Evolutionary conservation across 768 basidiomycete genomes (phyloP).

Genomic region (Tylopilus vinaceipallidus): DNA sequence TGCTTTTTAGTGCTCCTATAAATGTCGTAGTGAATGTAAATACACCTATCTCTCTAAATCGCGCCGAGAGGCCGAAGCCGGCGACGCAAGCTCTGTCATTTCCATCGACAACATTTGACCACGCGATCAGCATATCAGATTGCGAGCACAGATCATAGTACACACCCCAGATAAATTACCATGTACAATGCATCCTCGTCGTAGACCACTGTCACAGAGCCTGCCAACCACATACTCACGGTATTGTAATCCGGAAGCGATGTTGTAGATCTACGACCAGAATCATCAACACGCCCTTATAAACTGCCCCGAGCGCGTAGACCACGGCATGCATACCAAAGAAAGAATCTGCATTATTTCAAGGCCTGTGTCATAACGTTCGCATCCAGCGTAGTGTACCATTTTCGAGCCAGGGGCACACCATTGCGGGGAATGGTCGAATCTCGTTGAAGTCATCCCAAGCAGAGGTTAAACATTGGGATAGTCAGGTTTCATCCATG

Average conservation of each 20-base stretch:
- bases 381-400: not conserved
- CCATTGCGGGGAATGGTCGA: not conserved
- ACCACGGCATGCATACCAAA: not conserved
- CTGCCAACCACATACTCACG: no score
- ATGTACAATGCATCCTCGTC: not conserved
- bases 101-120: not conserved
- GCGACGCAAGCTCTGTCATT: not conserved
- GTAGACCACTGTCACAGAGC: no score
- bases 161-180: not conserved
- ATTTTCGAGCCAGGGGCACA: not conserved
- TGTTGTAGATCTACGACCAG: not conserved
- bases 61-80: not conserved
- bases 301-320: not conserved
- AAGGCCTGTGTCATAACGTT: not conserved
- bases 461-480: not conserved
- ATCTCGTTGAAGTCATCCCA: not conserved
- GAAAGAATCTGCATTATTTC: not conserved
- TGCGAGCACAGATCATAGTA: not conserved
- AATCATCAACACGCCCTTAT: not conserved
- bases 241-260: not conserved
- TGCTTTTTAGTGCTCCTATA: constrained; percentile 12
- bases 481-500: constrained; percentile 8
- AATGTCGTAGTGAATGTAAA: constrained; percentile 29
- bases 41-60: constrained; percentile 31
- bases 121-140: not conserved